Percentiles rank a stretch among this genome's conserved stretches.
Conservation (phyloP, 257 asterid genomes). For the Ajuga chamaepitys region DNA sequence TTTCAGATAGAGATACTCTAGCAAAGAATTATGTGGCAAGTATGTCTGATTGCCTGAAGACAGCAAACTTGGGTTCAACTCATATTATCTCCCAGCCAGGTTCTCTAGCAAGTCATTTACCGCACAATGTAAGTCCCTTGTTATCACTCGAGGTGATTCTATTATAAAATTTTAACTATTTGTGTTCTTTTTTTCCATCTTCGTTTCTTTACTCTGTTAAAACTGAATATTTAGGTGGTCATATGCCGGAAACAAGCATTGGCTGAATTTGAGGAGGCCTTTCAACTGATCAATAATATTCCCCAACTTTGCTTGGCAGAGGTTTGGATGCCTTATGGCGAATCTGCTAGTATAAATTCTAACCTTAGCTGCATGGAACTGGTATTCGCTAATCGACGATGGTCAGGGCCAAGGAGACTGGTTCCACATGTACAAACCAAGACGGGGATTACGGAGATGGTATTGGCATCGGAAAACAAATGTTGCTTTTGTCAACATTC, state of each 20-base stretch:
- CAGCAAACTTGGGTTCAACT: not conserved
- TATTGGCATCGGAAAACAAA: not conserved
- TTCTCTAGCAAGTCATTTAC: not conserved
- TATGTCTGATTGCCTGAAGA: not conserved
- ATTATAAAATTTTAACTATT: not conserved
- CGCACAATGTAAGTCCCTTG: not conserved
- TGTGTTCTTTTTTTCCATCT: too few species aligned
- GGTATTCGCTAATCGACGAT: not conserved
- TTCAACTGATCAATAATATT: not conserved
- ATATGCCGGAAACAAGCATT: not conserved
- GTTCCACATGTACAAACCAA: not conserved
- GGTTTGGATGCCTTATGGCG: not conserved
- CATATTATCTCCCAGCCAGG: not conserved
- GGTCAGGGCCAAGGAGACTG: not conserved
- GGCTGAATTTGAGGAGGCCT: not conserved
- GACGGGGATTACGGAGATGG: conserved; percentile 7
- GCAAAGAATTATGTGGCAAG: not conserved
- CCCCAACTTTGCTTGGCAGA: not conserved
- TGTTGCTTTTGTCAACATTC: not conserved
- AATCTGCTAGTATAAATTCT: not conserved
- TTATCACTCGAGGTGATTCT: not conserved
- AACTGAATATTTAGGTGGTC: too few species aligned
- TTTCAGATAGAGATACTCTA: too few species aligned
- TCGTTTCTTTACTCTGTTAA: too few species aligned
- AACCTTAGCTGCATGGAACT: not conserved